Percentiles rank a stretch among this genome's conserved stretches.
Conservation (phyloP, 2,329 filamentous ascomycete species). For the Leptographium lundbergii region DNA sequence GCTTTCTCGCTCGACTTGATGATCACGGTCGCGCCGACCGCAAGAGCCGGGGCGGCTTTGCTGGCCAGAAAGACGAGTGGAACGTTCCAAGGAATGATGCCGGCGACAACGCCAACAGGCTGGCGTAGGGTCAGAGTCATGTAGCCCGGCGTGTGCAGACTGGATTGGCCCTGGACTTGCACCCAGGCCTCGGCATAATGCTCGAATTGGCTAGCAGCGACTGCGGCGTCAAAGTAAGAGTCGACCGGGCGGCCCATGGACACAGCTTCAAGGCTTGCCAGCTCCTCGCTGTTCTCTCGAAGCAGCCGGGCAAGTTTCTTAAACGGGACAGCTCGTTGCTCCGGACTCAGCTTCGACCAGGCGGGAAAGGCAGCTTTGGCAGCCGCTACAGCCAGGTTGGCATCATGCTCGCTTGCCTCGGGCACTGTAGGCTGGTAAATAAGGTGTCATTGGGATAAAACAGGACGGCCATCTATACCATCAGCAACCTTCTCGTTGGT, state of each 20-base stretch:
- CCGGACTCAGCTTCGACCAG: slow-evolving; percentile 28
- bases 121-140: slow-evolving; percentile 33
- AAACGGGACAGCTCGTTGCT: slow-evolving; percentile 25
- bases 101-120: slow-evolving; percentile 37
- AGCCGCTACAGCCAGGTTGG: slow-evolving; percentile 28
- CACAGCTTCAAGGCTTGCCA: slow-evolving; percentile 31
- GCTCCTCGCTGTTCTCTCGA: slow-evolving; percentile 24
- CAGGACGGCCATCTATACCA: slow-evolving; percentile 10
- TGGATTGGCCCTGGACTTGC: slow-evolving; percentile 30
- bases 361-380: slow-evolving; percentile 30
- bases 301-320: slow-evolving; percentile 33
- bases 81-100: slow-evolving; percentile 55
- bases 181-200: slow-evolving; percentile 30
- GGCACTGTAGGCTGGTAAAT: slow-evolving; percentile 18
- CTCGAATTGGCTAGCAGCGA: slow-evolving; percentile 23
- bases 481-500: slow-evolving; percentile 25
- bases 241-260: slow-evolving; percentile 31
- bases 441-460: background rate
- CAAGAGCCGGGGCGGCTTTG: slow-evolving; percentile 52
- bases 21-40: slow-evolving; percentile 43
- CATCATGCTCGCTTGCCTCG: slow-evolving; percentile 30
- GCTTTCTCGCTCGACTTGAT: slow-evolving; percentile 47
- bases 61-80: slow-evolving; percentile 53
- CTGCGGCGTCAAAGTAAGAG: slow-evolving; percentile 23
- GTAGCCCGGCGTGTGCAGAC: slow-evolving; percentile 33